These are phyloP conservation scores for Monsonia emarginata DNA, from an alignment of 441 rosid species.

Conservation along the genomic window DNA sequence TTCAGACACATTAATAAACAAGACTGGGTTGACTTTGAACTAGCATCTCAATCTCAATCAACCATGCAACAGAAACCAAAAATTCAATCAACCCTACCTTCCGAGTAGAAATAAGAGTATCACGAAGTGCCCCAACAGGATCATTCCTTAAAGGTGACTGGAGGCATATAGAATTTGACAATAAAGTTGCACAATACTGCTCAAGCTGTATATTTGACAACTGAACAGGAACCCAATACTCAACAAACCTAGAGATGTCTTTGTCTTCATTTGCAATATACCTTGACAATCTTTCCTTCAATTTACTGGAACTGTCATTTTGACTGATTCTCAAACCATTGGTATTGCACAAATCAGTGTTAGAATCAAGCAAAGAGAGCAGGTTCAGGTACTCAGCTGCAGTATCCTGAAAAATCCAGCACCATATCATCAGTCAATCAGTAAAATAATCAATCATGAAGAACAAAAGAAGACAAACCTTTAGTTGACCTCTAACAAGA, in stretches of 20 bases:
- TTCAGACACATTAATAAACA: not conserved
- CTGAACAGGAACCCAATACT: conserved; percentile 86
- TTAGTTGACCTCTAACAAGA: conserved; percentile 38
- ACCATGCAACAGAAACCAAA: conserved; percentile 12
- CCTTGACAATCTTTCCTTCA: conserved; percentile 37
- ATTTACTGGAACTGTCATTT: conserved; percentile 20
- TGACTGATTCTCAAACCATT: conserved; percentile 21
- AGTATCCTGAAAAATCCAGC: conserved; percentile 32
- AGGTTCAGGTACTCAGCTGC: conserved; percentile 24
- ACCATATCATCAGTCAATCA: conserved; percentile 1
- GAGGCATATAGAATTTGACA: conserved; percentile 46
- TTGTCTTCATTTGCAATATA: conserved; percentile 32
- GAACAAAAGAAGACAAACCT: conserved; percentile 30
- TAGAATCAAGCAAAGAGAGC: conserved; percentile 31
- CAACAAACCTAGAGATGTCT: conserved; percentile 48
- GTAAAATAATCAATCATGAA: not conserved
- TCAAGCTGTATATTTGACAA: conserved; percentile 78
- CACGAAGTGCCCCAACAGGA: conserved; percentile 52
- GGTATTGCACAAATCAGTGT: conserved; percentile 9
- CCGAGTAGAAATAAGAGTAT: conserved; percentile 46
- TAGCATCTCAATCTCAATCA: conserved; percentile 12
- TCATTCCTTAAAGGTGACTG: conserved; percentile 48
- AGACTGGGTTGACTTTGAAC: not conserved
- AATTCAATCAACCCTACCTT: conserved; percentile 42
- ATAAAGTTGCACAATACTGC: conserved; percentile 69